These are phyloP conservation scores for Metarhizium album DNA, from an alignment of 2,329 filamentous ascomycete genomes.

Conservation along the genomic window DNA sequence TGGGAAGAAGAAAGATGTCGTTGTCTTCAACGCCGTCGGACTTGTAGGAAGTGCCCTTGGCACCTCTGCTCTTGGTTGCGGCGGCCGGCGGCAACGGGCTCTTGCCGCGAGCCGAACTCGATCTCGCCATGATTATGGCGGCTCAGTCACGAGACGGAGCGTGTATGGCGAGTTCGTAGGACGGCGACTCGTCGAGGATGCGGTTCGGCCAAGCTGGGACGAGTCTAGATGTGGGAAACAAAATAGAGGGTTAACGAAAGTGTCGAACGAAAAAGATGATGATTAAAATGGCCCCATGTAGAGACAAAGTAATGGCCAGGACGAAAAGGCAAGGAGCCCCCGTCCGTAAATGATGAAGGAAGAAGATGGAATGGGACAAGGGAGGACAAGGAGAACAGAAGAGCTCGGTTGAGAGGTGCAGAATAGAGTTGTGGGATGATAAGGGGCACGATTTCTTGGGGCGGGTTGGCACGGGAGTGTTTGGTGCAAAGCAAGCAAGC, in stretches of 20 bases:
- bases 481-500: too few relatives aligned
- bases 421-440: too few relatives aligned
- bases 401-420: constrained; percentile 6
- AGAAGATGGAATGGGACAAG: constrained; percentile 8
- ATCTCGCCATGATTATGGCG: constrained; percentile 21
- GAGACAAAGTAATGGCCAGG: constrained; percentile 4
- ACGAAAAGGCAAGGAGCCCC: constrained; percentile 4
- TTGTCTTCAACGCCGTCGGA: constrained; percentile 78
- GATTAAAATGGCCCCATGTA: constrained; percentile 7
- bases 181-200: constrained; percentile 1
- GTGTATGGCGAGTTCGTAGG: neutral
- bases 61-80: constrained; percentile 26
- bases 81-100: constrained; percentile 22
- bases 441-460: constrained; percentile 5
- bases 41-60: constrained; percentile 47
- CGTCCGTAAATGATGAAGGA: neutral
- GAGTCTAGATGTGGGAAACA: neutral
- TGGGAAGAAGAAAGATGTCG: constrained; percentile 80
- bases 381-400: constrained; percentile 10
- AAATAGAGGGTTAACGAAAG: constrained; percentile 11
- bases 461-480: neutral
- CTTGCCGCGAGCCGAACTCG: constrained; percentile 23
- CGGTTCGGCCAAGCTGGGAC: neutral
- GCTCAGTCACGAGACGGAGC: neutral
- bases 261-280: constrained; percentile 9